These are phyloP conservation scores for Somion occarium DNA, from an alignment of 1,284 basidiomycete species.

Conservation along the genomic window DNA sequence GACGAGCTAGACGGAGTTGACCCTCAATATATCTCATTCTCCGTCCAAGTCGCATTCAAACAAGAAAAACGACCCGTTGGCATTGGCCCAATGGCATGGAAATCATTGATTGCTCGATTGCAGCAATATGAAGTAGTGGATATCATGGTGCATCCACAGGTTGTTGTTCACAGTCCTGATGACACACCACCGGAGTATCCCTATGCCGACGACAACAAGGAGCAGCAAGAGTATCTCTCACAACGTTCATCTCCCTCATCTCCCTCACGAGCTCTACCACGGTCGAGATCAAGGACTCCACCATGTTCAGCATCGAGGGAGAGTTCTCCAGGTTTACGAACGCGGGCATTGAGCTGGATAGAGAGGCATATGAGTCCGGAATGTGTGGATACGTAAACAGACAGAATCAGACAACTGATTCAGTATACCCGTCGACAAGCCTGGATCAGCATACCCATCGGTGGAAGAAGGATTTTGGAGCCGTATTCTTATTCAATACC, in stretches of 20 bases:
- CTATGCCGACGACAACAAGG: slow-evolving; percentile 1
- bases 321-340: neutral
- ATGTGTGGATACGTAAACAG: no score
- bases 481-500: no score
- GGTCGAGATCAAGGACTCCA: neutral
- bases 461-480: no score
- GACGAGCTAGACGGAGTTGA: slow-evolving; percentile 38
- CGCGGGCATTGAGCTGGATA: neutral
- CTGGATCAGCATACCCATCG: no score
- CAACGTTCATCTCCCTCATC: no score
- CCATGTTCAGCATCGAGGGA: neutral
- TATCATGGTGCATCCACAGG: slow-evolving; percentile 30
- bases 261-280: slow-evolving; percentile 6
- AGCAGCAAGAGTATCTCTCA: neutral
- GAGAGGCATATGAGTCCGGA: no score
- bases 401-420: no score
- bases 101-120: slow-evolving; percentile 37
- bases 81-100: slow-evolving; percentile 57
- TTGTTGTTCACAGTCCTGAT: slow-evolving; percentile 9
- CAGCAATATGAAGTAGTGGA: slow-evolving; percentile 52
- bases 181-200: slow-evolving; percentile 14
- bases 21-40: slow-evolving; percentile 42
- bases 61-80: slow-evolving; percentile 34
- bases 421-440: no score
- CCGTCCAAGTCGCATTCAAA: slow-evolving; percentile 32